These are phyloP conservation scores for Tetrahymena elliotti DNA, from an alignment of 73 alveolate genomes.

Conservation along the genomic window DNA sequence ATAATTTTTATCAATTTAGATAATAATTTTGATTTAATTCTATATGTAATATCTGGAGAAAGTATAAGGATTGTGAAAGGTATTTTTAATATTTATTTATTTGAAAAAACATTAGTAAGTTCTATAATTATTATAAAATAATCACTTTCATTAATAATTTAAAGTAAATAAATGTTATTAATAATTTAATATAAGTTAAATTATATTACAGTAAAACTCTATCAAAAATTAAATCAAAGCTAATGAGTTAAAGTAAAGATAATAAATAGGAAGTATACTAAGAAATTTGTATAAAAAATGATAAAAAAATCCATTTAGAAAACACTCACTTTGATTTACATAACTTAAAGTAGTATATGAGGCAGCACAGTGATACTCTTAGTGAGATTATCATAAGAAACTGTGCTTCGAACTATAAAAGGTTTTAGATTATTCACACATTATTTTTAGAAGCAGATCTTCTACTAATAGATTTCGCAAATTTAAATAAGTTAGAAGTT, in stretches of 20 bases:
- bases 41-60: no score
- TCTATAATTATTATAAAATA: no score
- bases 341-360: not conserved
- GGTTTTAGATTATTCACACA: not conserved
- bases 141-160: no score
- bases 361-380: not conserved
- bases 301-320: not conserved
- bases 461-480: not conserved
- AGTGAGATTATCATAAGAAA: not conserved
- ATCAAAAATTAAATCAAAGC: not conserved
- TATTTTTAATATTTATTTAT: no score
- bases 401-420: not conserved
- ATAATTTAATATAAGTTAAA: not conserved
- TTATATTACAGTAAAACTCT: not conserved
- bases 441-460: not conserved
- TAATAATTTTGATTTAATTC: no score
- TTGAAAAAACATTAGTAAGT: no score
- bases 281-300: not conserved
- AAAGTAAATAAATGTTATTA: no score
- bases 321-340: not conserved
- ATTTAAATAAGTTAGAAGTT: not conserved
- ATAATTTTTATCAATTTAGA: no score
- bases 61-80: no score
- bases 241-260: not conserved
- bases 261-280: not conserved